Evolutionary conservation across 345 rosid genomes (phyloP), one percentile per base, ranked within the genome.

Genomic region (Murraya paniculata): DNA sequence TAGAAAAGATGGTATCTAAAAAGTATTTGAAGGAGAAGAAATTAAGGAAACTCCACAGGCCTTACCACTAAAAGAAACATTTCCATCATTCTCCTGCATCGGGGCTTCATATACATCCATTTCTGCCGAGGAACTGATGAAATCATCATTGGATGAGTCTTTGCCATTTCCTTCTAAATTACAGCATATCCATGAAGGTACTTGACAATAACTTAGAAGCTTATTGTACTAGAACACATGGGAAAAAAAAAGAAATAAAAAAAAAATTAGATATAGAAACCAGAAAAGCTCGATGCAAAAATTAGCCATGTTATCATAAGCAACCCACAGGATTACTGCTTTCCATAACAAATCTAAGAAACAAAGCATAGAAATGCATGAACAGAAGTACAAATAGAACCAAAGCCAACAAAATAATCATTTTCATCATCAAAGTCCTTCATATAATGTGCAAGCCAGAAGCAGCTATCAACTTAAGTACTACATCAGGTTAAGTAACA

Each of bases 171-270:
- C 97, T 64, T 87, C 92, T 79, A 96, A 61, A 85, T 89, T 78
- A 82, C 98, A 96, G 84, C 87, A 81, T 83, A 94, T 88, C 99
- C 97, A 96, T 16, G 97, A 71, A 69, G 99, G 99, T 74, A 94
- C 89, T 81, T 86, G 86, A 82, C 88, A 91, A 83, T 81, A 79
- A 75, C 87, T 84, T 67, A 81, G 82, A 77, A 96, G 93, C 90
- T 89, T 94, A 82, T 96, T 94, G 88, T 83, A 85, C 99, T 92
- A 65, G 81, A 87, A 74, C 72, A 75, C 82, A 64, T 25, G 35
- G 61, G 33, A 79, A 72, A 11, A 39, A 73, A 62, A n/a, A 53
- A 80, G 70, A 64, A 74, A 50, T 58, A 77, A 50, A 56, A 24
- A 65, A 78, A 66, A 45, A 45, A 45, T 64, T 57, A 77, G 78